Percentiles rank a stretch among this genome's conserved stretches.
Evolutionary conservation across 2,329 filamentous ascomycete species (phyloP).

Genomic region (Epichloe sibirici): DNA sequence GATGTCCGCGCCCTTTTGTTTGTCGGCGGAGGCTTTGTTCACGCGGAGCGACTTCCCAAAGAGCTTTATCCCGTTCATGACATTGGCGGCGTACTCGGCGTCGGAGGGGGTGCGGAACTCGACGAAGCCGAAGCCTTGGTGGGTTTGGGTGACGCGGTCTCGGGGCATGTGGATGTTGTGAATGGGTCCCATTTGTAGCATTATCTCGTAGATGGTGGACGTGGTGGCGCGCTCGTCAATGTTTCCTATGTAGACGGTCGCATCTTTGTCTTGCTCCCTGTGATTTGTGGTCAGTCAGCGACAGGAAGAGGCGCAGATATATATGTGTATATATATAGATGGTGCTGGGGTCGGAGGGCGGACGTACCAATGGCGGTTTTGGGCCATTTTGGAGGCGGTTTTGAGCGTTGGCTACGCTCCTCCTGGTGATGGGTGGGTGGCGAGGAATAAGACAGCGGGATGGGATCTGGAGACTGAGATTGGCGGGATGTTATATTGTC

Average conservation of each 20-base stretch:
- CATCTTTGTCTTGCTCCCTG: constrained; percentile 96
- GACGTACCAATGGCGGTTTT: constrained; percentile 59
- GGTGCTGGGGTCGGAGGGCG: background rate
- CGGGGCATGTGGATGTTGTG: constrained; percentile 97
- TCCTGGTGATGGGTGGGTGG: no score
- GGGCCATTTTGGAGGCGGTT: constrained; percentile 44
- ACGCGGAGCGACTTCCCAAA: constrained; percentile 93
- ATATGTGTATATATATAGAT: background rate
- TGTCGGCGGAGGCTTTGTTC: constrained; percentile 87
- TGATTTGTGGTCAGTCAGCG: background rate
- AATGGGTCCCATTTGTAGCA: constrained; percentile 94
- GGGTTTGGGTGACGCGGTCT: constrained; percentile 90
- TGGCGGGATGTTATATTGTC: background rate
- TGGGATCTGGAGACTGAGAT: background rate
- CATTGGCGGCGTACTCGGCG: constrained; percentile 89
- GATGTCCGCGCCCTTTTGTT: constrained; percentile 85
- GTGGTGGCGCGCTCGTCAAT: constrained; percentile 93
- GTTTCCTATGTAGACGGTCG: constrained; percentile 95
- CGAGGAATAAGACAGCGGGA: background rate
- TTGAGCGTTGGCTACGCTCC: background rate
- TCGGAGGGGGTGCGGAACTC: constrained; percentile 94
- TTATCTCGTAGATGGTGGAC: constrained; percentile 88
- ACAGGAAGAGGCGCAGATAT: background rate
- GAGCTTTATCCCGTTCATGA: constrained; percentile 91
- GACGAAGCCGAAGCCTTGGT: constrained; percentile 98